phyloP scores from a whole-genome alignment of 2,329 filamentous ascomycete species.

The Fusarium dlaminii region DNA sequence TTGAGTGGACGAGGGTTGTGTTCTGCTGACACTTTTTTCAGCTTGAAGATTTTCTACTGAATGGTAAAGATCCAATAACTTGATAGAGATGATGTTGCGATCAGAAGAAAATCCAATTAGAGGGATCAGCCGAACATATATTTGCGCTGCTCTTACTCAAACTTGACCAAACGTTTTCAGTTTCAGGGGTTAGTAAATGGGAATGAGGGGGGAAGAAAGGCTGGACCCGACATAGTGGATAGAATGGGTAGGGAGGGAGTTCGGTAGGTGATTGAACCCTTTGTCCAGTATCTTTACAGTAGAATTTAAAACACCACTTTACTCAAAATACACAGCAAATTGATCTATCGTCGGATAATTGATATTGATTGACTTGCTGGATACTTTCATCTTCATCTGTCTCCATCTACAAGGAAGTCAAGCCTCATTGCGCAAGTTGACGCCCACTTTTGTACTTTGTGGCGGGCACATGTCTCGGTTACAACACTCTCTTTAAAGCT shows the following conservation, averaged over 20 bases:
- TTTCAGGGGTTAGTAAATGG: conserved; percentile 14
- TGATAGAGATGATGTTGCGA: neutral
- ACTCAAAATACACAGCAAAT: neutral
- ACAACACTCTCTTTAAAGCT: conserved; percentile 35
- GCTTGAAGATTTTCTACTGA: neutral
- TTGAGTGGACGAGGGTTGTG: conserved; percentile 15
- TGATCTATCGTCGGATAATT: neutral
- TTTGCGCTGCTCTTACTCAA: neutral
- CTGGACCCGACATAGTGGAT: conserved; percentile 20
- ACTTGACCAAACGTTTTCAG: conserved; percentile 5
- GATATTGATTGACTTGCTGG: neutral
- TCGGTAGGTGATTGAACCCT: conserved; percentile 3
- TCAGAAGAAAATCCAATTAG: neutral
- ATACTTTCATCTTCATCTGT: neutral
- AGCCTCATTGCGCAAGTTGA: conserved; percentile 11
- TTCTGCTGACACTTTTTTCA: conserved; percentile 6
- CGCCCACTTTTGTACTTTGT: conserved; percentile 9
- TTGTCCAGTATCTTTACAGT: neutral
- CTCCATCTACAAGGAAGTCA: conserved; percentile 5
- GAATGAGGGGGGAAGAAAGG: conserved; percentile 4
- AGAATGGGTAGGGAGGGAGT: neutral
- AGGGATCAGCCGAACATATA: neutral
- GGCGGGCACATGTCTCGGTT: conserved; percentile 55
- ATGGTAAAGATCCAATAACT: conserved; percentile 8
- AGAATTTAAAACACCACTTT: neutral